Evolutionary conservation across 352 stramenopile species (phyloP).

Genomic region (Phytophthora macrochlamydospora): DNA sequence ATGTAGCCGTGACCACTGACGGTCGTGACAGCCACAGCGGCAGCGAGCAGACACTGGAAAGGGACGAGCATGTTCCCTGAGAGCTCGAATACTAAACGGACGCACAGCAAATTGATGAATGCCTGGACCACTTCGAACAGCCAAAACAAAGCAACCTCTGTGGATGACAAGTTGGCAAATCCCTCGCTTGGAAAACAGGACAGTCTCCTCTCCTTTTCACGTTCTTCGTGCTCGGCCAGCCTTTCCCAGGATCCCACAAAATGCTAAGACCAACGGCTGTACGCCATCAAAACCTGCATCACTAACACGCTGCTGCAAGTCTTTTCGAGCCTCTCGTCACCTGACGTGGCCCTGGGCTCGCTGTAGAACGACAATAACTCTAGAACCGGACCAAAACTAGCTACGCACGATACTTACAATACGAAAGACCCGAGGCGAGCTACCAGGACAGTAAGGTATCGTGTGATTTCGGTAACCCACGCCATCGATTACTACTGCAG

Average conservation of each 20-base stretch:
- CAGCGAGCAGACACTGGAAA: neutral
- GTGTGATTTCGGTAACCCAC: too few relatives aligned
- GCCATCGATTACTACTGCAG: too few relatives aligned
- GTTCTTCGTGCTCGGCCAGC: slow-evolving; percentile 7
- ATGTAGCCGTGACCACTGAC: slow-evolving; percentile 17
- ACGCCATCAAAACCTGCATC: too few relatives aligned
- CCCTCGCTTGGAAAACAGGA: neutral
- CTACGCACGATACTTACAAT: too few relatives aligned
- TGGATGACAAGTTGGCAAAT: neutral
- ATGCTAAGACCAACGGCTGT: neutral
- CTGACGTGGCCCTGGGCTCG: too few relatives aligned
- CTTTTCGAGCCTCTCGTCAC: too few relatives aligned
- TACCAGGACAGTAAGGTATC: too few relatives aligned
- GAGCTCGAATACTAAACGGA: neutral
- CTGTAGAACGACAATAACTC: too few relatives aligned
- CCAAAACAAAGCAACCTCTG: neutral
- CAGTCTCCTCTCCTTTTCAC: too few relatives aligned
- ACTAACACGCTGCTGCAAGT: too few relatives aligned
- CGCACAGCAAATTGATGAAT: neutral
- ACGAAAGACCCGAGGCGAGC: too few relatives aligned
- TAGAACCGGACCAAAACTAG: too few relatives aligned
- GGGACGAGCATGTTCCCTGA: neutral
- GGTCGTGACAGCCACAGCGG: neutral
- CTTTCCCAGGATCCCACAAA: neutral
- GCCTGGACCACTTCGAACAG: slow-evolving; percentile 1